Base-by-base conservation (phyloP, 768 basidiomycete species). In the Boletus sp. region DNA sequence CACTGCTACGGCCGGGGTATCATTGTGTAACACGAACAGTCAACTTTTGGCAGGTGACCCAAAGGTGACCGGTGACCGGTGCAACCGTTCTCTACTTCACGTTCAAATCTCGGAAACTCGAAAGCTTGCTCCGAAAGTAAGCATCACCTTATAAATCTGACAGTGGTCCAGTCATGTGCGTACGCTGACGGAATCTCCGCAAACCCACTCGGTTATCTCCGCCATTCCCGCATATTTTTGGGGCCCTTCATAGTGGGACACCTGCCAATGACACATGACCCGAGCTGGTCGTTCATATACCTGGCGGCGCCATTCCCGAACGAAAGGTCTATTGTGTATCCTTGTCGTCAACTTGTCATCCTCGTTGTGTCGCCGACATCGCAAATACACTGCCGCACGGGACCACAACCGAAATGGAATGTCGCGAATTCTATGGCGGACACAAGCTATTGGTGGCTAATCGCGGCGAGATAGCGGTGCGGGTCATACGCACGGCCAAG, bases 391-490 rank as follows among this genome's bases (percentile, higher is more conserved):
- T 7, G 32, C 29, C n/a, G 29, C 28, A 30, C 35, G n/a, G 10
- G 29, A 46, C 41, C 7, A 17, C 18, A 28, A 28, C 44, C 41
- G 45, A 48, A 8, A 62, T 62, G 68, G 32, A 48, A 4, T 59
- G 53, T 46, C 61, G 57, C 40, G 12, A 47, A 35, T 37, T 59
- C 17, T 69, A 68, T 35, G 52, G 61, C 4, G 48, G 57, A n/a
- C 79, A 83, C 59, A 84, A 80, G 58, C 73, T 87, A 0, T 78
- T 89, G 57, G 74, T 90, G 57, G 85, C 85, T 18, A 89, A 90
- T 67, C 82, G 87, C 28, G 87, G 87, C 41, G 87, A 90, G 68
- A 89, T 89, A 50, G 86, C 86, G 9, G 75, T 83, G 14, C 81
- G 87, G 9, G 79, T 88, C 60, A 72, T 88, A 28, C 78, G 76